Evolutionary conservation across 1,284 basidiomycete genomes (phyloP).

Genomic region (Papiliotrema fonsecae): DNA sequence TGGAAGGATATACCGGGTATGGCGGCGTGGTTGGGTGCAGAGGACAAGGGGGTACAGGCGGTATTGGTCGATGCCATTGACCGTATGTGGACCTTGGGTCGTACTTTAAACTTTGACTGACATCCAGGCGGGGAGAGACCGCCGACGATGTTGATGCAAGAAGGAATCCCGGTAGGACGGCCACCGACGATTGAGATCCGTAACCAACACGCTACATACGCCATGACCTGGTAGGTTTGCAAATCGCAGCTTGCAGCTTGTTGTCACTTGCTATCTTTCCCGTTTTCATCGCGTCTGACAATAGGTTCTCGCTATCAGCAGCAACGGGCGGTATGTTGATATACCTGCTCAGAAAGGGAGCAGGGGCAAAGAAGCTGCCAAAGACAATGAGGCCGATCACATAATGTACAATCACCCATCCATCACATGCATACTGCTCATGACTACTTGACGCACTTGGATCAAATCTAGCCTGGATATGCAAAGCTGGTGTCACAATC

Average conservation of each 20-base stretch:
- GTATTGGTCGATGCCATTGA: conserved; percentile 76
- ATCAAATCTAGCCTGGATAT: too few relatives aligned
- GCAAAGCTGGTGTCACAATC: too few relatives aligned
- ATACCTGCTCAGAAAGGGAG: conserved; percentile 33
- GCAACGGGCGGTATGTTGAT: conserved; percentile 50
- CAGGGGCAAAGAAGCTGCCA: conserved; percentile 3
- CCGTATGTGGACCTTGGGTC: conserved; percentile 16
- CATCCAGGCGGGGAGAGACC: conserved; percentile 53
- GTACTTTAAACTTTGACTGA: background rate
- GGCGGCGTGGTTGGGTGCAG: conserved; percentile 70
- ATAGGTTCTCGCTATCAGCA: conserved; percentile 50
- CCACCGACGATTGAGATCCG: conserved; percentile 79
- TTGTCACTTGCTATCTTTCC: background rate
- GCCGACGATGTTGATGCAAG: conserved; percentile 61
- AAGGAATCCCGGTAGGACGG: conserved; percentile 81
- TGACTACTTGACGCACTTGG: background rate
- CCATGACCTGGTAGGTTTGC: conserved; percentile 74
- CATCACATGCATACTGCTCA: background rate
- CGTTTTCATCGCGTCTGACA: background rate
- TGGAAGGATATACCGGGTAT: conserved; percentile 83
- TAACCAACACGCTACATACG: conserved; percentile 93
- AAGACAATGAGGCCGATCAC: background rate
- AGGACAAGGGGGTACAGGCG: conserved; percentile 65
- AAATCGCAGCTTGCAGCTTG: too few relatives aligned
- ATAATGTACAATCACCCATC: background rate